A percentile compares a stretch with the other conserved stretches of the same genome.
These are phyloP conservation scores for Parascedosporium putredinis DNA, from an alignment of 2,329 filamentous ascomycete genomes.

Conservation along the genomic window DNA sequence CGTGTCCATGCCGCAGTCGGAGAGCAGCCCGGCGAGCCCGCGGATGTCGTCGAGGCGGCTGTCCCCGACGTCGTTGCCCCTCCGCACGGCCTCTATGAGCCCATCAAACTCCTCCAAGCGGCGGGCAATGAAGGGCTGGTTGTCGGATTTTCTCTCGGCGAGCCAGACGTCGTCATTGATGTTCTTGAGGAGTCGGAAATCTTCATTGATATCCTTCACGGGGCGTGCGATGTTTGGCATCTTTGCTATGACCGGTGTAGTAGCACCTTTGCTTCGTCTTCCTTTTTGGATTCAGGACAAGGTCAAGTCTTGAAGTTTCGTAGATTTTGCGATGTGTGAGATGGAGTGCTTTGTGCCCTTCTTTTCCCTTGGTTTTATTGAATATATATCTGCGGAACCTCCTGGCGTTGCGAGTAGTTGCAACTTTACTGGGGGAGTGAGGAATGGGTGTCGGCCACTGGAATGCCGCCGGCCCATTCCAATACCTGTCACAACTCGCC, in stretches of 20 bases:
- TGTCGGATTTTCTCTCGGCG: slow-evolving; percentile 20
- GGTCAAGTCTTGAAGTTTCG: too few species aligned
- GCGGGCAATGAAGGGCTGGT: slow-evolving; percentile 23
- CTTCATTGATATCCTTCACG: slow-evolving; percentile 6
- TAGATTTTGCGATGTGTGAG: neutral
- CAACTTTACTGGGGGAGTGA: too few species aligned
- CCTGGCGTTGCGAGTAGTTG: too few species aligned
- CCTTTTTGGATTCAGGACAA: too few species aligned
- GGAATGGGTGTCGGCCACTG: too few species aligned
- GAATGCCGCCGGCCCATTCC: too few species aligned
- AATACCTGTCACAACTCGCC: too few species aligned
- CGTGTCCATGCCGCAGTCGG: slow-evolving; percentile 18
- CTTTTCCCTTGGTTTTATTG: too few species aligned
- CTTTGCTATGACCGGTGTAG: too few species aligned
- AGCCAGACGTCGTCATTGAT: slow-evolving; percentile 21
- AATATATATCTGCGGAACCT: too few species aligned
- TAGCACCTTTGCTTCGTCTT: neutral
- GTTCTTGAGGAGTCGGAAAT: slow-evolving; percentile 21
- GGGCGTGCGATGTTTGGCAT: neutral
- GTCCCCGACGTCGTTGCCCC: slow-evolving; percentile 7
- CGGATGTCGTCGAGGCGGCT: slow-evolving; percentile 12
- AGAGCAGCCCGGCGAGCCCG: slow-evolving; percentile 18
- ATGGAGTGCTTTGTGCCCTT: too few species aligned
- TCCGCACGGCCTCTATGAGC: slow-evolving; percentile 6
- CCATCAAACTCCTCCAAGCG: slow-evolving; percentile 14